Base-by-base conservation (phyloP, 2,329 filamentous ascomycete species). In the Aspergillus novofumigatus region DNA sequence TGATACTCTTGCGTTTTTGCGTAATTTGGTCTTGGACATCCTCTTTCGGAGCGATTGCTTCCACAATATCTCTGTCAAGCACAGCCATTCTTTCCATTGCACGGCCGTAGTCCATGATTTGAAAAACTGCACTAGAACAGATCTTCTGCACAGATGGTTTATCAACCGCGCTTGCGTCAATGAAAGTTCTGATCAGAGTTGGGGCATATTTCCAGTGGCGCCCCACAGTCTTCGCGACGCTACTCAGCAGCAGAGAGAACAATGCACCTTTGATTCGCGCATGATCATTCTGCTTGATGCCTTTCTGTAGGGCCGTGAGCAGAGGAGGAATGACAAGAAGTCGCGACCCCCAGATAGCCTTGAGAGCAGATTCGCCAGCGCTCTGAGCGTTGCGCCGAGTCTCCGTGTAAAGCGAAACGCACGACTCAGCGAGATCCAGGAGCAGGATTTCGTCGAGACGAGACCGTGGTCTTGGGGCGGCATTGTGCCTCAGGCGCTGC, bases 131-230 rank as follows among this genome's bases (percentile, higher is more conserved):
- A 38, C 87, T 88, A 0, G 87, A 85, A 14, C 91, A 91, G 17
- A 99, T 83, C 65, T 89, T 92, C 72, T 99, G 94, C 44, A 99
- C 93, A 0, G 93, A 97, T 4, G 91, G 86, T 72, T 96, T 96
- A 75, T 99, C 94, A 17, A 95, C 92, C 38, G 87, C 87, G 20
- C 90, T 92, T 2, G 94, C 91, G 66, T 90, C 86, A 62, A 99
- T 94, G 75, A 96, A 99, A 8, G 94, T 81, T 53, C 88, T 87
- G 78, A 99, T 90, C 51, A 97, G 79, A n/a, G 88, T 84, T 1
- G 95, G 94, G 0, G 94, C 91, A 73, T 92, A 97, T 42, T 92
- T 88, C 95, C 95, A 99, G 72, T 99, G 92, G 54, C 90, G 88
- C 49, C 91, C 85, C 49, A 96, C 84, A 0, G 93, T 95, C 76